Conservation (phyloP, 352 stramenopile species). For the Globisporangium megalacanthum region DNA sequence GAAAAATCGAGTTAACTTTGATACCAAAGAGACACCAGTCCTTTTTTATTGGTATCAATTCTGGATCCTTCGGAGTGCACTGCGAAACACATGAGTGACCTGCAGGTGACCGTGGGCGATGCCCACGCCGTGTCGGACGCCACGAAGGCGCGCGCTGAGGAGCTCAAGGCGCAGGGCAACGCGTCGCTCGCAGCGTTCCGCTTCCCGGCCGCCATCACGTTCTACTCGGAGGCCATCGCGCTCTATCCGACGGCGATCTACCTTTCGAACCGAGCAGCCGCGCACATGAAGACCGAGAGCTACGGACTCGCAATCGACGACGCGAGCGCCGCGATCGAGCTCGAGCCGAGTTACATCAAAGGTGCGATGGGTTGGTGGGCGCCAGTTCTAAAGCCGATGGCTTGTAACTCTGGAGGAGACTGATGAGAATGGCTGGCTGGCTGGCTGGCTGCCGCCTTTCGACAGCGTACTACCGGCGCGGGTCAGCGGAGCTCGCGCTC, state of each 20-base stretch:
- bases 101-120: conserved; percentile 41
- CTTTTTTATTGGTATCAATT: neutral
- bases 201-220: conserved; percentile 70
- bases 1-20: too few species aligned
- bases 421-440: too few species aligned
- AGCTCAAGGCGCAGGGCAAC: conserved; percentile 85
- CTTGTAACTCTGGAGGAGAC: too few species aligned
- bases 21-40: too few species aligned
- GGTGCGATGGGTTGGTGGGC: conserved; percentile 34
- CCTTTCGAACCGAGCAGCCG: conserved; percentile 93
- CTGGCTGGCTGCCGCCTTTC: neutral
- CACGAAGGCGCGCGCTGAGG: conserved; percentile 59
- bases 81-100: conserved; percentile 16
- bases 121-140: conserved; percentile 56
- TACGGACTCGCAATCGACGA: conserved; percentile 98
- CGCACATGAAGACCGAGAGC: conserved; percentile 98
- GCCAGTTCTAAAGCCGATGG: too few species aligned
- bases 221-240: conserved; percentile 89
- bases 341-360: conserved; percentile 97
- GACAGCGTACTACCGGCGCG: conserved; percentile 95
- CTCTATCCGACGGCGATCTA: conserved; percentile 89
- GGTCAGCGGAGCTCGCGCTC: conserved; percentile 95
- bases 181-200: conserved; percentile 74
- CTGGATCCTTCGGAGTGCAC: neutral
- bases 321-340: conserved; percentile 90